A percentile compares a stretch with the other conserved stretches of the same genome.
Evolutionary conservation across 202 grass and related monocot genomes (phyloP).

Genomic region (Digitaria exilis): DNA sequence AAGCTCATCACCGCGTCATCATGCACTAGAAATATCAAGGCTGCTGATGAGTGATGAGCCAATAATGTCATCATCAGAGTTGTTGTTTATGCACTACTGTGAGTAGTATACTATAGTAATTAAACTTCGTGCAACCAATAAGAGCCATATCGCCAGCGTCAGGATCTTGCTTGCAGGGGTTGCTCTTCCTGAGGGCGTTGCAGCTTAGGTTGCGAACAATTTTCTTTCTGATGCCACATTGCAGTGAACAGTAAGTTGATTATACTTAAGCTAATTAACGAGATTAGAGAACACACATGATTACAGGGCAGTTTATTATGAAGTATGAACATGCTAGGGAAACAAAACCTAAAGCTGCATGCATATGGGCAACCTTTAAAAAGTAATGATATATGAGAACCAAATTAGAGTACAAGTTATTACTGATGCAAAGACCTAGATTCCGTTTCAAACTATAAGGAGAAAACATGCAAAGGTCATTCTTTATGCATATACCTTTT

Average conservation of each 20-base stretch:
- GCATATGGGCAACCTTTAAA: background rate
- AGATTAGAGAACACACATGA: background rate
- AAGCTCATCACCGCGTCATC: constrained; percentile 49
- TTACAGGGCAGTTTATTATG: background rate
- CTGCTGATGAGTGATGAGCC: background rate
- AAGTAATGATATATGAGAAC: background rate
- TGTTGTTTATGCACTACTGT: background rate
- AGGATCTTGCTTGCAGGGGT: too few species aligned
- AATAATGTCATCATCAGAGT: constrained; percentile 38
- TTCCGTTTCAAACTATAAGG: too few species aligned
- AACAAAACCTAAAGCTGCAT: background rate
- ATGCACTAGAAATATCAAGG: constrained; percentile 34
- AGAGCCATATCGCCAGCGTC: too few species aligned
- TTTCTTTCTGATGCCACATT: background rate
- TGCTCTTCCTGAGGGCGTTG: background rate
- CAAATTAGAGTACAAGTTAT: background rate
- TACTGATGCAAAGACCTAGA: background rate
- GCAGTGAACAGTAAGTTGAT: background rate
- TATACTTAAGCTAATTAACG: background rate
- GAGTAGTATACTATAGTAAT: too few species aligned
- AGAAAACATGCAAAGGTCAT: too few species aligned
- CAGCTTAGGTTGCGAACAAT: background rate
- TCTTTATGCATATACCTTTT: too few species aligned
- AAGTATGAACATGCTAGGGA: background rate
- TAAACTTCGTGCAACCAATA: too few species aligned